These are phyloP conservation scores for Sodiomyces alkalinus DNA, from an alignment of 2,329 filamentous ascomycete genomes.

Conservation along the genomic window DNA sequence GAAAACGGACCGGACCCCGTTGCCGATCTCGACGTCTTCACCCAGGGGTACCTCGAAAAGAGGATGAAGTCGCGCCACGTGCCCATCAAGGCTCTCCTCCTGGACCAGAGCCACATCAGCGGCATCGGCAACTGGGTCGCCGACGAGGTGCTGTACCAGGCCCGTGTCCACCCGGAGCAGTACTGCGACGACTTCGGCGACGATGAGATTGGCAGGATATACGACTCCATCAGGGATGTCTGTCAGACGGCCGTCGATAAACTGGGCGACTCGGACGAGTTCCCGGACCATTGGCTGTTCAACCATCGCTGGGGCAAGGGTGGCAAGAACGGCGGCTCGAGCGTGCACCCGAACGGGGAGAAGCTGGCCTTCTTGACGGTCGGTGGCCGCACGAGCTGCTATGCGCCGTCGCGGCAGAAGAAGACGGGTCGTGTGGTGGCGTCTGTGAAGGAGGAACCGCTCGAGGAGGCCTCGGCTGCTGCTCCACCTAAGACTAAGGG, in stretches of 20 bases:
- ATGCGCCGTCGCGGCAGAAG: slow-evolving; percentile 74
- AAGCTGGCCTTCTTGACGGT: slow-evolving; percentile 79
- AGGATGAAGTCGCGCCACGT: slow-evolving; percentile 65
- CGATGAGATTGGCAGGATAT: slow-evolving; percentile 54
- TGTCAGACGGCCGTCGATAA: slow-evolving; percentile 66
- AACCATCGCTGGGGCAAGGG: slow-evolving; percentile 82
- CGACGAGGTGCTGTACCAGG: slow-evolving; percentile 85
- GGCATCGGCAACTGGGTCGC: slow-evolving; percentile 97
- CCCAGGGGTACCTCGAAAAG: slow-evolving; percentile 55
- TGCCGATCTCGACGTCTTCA: slow-evolving; percentile 62
- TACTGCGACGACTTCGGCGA: slow-evolving; percentile 72
- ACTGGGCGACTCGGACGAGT: slow-evolving; percentile 68
- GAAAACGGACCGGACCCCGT: slow-evolving; percentile 94
- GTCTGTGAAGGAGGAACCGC: slow-evolving; percentile 26
- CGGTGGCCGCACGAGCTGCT: slow-evolving; percentile 79
- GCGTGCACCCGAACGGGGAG: slow-evolving; percentile 64
- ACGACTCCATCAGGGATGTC: slow-evolving; percentile 60
- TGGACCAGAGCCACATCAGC: slow-evolving; percentile 79
- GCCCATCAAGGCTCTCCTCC: slow-evolving; percentile 73
- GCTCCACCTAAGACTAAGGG: slow-evolving; percentile 9
- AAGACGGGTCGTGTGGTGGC: slow-evolving; percentile 39
- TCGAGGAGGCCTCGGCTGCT: slow-evolving; percentile 15
- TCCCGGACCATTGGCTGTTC: slow-evolving; percentile 81
- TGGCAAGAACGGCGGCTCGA: slow-evolving; percentile 56
- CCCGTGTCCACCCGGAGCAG: slow-evolving; percentile 80